A percentile compares a stretch with the other conserved stretches of the same genome.
phyloP scores from a whole-genome alignment of 192 early-diverging fungal species.

The Diversispora epigaea region DNA sequence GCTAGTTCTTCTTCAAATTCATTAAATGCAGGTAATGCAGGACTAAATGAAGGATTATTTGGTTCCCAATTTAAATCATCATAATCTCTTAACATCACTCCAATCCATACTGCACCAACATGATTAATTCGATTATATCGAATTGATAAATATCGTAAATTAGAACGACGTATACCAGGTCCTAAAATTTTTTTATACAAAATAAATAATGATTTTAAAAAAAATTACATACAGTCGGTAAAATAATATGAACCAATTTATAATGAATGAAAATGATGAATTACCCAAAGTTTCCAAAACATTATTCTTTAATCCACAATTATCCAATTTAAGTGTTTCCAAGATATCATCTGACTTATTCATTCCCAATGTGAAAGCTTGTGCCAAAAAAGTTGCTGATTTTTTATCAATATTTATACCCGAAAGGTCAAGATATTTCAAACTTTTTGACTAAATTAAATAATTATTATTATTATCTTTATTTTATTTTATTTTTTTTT shows the following conservation, averaged over 20 bases:
- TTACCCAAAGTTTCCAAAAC: constrained; percentile 42
- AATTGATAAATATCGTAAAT: constrained; percentile 44
- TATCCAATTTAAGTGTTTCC: constrained; percentile 43
- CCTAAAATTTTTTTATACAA: constrained; percentile 29
- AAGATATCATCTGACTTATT: constrained; percentile 44
- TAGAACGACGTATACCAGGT: constrained; percentile 46
- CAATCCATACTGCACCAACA: constrained; percentile 50
- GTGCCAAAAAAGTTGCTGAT: constrained; percentile 62
- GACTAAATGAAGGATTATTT: not conserved
- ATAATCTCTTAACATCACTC: constrained; percentile 57
- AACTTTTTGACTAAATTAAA: constrained; percentile 51
- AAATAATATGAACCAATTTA: too few species aligned
- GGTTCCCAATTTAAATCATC: constrained; percentile 34
- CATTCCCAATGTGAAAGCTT: constrained; percentile 52
- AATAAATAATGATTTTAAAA: not conserved
- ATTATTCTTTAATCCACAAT: constrained; percentile 43
- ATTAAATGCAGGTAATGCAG: not conserved
- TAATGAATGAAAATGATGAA: not conserved
- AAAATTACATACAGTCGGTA: not conserved
- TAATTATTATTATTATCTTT: not conserved
- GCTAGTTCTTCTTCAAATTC: not conserved
- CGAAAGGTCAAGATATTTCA: constrained; percentile 70
- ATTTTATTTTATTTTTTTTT: not conserved
- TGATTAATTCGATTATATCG: constrained; percentile 50
- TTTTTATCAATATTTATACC: constrained; percentile 69